Evolutionary conservation across 805 yeast species (phyloP), one percentile per base, ranked within the genome.

Genomic region (Metschnikowia kofuensis): DNA sequence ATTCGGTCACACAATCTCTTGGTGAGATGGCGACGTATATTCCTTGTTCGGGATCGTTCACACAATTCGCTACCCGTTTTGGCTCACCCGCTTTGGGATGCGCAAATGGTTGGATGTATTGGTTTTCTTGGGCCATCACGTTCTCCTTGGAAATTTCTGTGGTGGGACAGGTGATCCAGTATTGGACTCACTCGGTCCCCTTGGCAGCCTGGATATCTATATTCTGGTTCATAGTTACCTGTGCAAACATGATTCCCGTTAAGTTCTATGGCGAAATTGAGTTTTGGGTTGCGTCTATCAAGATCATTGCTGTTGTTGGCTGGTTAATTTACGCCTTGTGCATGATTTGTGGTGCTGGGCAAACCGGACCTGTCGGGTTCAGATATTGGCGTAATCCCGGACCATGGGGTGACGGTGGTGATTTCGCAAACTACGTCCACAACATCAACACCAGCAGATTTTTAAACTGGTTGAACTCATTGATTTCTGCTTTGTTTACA

Each of bases 1-100:
- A 73, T 59, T 76, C 79, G 12, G 87, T 85, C 44, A 81, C 87
- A 16, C 90, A 85, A 62, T 77, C 85, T 4, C 69, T 86, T 48
- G 91, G 90, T 59, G 92, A 86, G 65, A 84, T 86, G 91, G 89
- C 90, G 44, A 85, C 90, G 9, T 83, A 77, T 55, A 82, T 85
- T 14, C 91, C 91, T 8, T 79, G 83, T 38, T 70, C 84, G 6
- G 83, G 83, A 47, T 83, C 89, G 0, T 84, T 85, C 66, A 79
- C 86, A 30, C 87, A 83, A 40, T 85, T 85, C 62, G 76, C 84
- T n/a, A 73, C 85, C 11, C 72, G 86, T 57, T 85, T 84, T 71
- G 64, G 84, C 30, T 80, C 85, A 6, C 85, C 84, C n/a, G 80
- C 90, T 7, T 64, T 83, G 36, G 92, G 91, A 48, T 85, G 83